Conservation (phyloP, 2,329 filamentous ascomycete species). For the Hymenoscyphus occultus region DNA sequence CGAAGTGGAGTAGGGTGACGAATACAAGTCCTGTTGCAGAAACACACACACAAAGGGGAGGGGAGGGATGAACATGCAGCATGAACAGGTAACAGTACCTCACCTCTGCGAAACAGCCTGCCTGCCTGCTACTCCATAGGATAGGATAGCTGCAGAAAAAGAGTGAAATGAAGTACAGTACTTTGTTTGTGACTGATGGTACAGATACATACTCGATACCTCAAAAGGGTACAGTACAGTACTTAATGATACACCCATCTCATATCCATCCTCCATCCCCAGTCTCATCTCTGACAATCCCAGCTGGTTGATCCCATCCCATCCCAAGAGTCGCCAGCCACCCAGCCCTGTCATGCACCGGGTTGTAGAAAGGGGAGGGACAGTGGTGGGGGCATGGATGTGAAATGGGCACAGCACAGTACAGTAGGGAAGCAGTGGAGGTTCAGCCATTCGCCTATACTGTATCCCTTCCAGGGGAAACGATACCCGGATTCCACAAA, state of each 20-base stretch:
- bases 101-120: background rate
- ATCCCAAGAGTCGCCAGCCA: background rate
- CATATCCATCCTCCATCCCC: background rate
- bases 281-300: background rate
- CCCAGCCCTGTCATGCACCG: background rate
- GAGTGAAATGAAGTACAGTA: background rate
- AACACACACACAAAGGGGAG: too few relatives aligned
- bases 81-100: too few relatives aligned
- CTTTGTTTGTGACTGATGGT: background rate
- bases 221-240: background rate
- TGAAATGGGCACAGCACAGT: background rate
- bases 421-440: background rate
- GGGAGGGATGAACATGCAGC: too few relatives aligned
- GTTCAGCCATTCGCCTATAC: background rate
- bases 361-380: background rate
- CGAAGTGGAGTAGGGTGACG: too few relatives aligned
- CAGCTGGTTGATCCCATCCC: background rate
- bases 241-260: background rate
- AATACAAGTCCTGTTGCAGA: too few relatives aligned
- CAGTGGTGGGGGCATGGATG: too few relatives aligned
- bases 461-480: background rate
- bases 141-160: background rate
- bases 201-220: background rate
- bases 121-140: too few relatives aligned
- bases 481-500: background rate